phyloP scores from a whole-genome alignment of 352 stramenopile species.

The Thraustochytrium striatum region DNA sequence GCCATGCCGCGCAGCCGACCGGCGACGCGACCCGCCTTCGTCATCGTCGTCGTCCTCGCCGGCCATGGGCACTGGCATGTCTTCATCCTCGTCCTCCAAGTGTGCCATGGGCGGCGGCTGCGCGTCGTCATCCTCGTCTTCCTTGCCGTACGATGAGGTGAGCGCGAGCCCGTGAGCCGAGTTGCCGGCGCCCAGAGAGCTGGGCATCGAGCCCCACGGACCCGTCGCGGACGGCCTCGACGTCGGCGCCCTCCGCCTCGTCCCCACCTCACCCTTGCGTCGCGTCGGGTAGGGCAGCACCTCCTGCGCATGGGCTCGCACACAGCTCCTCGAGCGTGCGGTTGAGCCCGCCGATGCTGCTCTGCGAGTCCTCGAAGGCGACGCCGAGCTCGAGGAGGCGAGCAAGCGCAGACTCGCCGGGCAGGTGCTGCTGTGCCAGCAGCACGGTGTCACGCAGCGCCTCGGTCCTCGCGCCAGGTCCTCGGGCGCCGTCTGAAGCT shows the following conservation, averaged over 20 bases:
- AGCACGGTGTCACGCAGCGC: no score
- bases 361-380: neutral
- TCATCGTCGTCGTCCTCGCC: slow-evolving; percentile 73
- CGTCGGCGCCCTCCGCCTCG: slow-evolving; percentile 30
- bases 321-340: neutral
- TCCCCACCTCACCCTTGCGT: neutral
- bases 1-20: neutral
- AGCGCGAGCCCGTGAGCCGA: no score
- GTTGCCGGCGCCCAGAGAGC: no score
- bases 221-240: neutral
- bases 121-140: neutral
- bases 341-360: neutral
- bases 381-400: neutral
- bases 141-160: no score
- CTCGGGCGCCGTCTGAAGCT: neutral
- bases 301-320: neutral
- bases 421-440: no score
- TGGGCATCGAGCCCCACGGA: neutral
- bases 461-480: no score
- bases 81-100: slow-evolving; percentile 40
- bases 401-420: no score
- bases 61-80: slow-evolving; percentile 56
- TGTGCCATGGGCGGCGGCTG: neutral
- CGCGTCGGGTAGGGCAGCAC: slow-evolving; percentile 7
- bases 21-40: neutral